Evolutionary conservation across 176 grass and related monocot genomes (phyloP).

Genomic region (Cenchrus fungigraminus): DNA sequence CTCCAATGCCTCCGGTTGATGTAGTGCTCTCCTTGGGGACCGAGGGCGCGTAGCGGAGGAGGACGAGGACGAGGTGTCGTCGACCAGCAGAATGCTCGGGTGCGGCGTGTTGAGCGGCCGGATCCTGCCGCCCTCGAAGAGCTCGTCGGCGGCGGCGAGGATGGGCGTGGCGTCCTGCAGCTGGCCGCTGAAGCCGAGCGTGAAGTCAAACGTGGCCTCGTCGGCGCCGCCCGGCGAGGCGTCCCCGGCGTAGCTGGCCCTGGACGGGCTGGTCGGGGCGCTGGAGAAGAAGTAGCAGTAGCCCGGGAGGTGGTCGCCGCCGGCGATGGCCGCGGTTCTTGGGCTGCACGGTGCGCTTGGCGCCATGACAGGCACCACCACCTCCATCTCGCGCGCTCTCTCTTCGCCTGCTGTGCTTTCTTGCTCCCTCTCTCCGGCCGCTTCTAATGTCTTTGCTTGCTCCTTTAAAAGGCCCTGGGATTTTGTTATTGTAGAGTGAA

Average conservation of each 20-base stretch:
- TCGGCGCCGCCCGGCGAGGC: background rate
- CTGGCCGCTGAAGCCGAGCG: conserved; percentile 63
- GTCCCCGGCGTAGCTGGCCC: conserved; percentile 37
- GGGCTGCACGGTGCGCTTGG: conserved; percentile 74
- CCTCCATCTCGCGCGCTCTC: conserved; percentile 52
- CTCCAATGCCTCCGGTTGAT: background rate
- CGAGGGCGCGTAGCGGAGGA: background rate
- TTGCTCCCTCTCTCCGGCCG: background rate
- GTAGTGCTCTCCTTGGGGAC: conserved; percentile 7
- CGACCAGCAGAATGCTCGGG: conserved; percentile 2
- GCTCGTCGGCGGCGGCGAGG: conserved; percentile 87
- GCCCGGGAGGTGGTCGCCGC: conserved; percentile 29
- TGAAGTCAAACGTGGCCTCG: conserved; percentile 57
- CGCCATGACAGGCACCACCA: conserved; percentile 65
- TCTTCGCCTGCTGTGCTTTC: background rate
- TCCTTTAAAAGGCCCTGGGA: conserved; percentile 33
- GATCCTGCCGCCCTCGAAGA: conserved; percentile 96
- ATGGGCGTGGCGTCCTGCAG: conserved; percentile 40
- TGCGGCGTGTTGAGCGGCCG: conserved; percentile 63
- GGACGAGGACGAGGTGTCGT: background rate
- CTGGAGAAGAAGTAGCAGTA: conserved; percentile 73
- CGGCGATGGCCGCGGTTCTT: conserved; percentile 42
- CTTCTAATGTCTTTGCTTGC: background rate
- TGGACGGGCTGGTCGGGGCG: conserved; percentile 81
- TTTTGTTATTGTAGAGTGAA: conserved; percentile 43